Conservation (phyloP, 1,139 yeast genomes). For the Komagataea norvegica region DNA sequence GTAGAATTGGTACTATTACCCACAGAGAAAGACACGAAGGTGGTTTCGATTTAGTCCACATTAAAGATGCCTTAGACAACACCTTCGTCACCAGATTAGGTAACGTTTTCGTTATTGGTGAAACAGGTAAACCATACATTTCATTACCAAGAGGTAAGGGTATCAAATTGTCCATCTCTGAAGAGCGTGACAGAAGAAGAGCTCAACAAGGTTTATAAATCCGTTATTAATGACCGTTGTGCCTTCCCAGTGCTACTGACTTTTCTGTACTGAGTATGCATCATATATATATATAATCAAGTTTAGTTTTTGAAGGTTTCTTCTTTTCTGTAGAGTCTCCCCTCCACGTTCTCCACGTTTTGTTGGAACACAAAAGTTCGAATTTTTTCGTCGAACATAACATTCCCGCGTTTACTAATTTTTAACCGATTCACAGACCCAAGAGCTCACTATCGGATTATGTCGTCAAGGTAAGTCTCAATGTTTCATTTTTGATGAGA, state of each 20-base stretch:
- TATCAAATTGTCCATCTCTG: conserved; percentile 95
- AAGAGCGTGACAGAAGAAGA: conserved; percentile 99
- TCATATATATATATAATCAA: conserved; percentile 9
- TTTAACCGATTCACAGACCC: too few relatives aligned
- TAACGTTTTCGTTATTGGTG: conserved; percentile 97
- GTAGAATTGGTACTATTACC: conserved; percentile 96
- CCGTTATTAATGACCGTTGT: conserved; percentile 5
- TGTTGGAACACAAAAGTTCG: too few relatives aligned
- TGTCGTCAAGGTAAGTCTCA: conserved; percentile 23
- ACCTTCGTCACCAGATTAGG: conserved; percentile 96
- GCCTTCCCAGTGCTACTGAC: not conserved
- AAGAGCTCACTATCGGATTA: too few relatives aligned
- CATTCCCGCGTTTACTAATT: not conserved
- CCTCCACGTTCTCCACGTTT: too few relatives aligned
- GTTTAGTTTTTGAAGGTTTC: conserved; percentile 5
- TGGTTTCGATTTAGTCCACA: conserved; percentile 98
- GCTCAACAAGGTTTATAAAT: conserved; percentile 44
- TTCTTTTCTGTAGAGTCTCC: not conserved
- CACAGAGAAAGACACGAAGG: conserved; percentile 99
- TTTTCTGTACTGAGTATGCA: too few relatives aligned
- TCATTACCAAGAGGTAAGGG: conserved; percentile 99
- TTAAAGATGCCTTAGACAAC: conserved; percentile 96
- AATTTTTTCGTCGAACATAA: too few relatives aligned
- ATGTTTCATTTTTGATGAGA: too few relatives aligned
- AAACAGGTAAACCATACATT: conserved; percentile 95